Percentiles rank a stretch among this genome's conserved stretches.
Conservation (phyloP, 2,329 filamentous ascomycete genomes). For the Nemania sp. region DNA sequence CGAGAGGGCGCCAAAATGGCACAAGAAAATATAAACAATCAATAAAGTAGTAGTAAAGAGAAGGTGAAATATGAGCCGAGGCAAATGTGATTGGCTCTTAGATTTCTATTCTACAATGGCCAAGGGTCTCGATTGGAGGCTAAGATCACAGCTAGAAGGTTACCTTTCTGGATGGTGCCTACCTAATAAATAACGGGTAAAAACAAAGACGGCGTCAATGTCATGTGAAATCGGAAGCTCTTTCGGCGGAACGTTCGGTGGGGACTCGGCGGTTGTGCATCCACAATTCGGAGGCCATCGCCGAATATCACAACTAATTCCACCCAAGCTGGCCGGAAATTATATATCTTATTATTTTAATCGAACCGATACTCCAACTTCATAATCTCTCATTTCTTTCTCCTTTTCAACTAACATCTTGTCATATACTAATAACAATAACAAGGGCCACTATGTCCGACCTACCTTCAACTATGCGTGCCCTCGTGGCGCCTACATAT, state of each 20-base stretch:
- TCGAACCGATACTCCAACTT: background rate
- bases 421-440: background rate
- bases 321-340: background rate
- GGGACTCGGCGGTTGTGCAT: conserved; percentile 32
- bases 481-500: conserved; percentile 57
- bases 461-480: conserved; percentile 55
- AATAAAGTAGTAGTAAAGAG: too few species aligned
- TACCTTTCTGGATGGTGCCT: background rate
- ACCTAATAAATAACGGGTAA: background rate
- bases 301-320: conserved; percentile 22
- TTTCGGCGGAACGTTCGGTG: conserved; percentile 35
- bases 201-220: background rate
- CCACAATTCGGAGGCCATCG: conserved; percentile 30
- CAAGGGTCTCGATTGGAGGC: background rate
- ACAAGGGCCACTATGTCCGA: conserved; percentile 14
- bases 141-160: background rate
- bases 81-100: too few species aligned
- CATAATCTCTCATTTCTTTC: background rate
- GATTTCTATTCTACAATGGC: background rate
- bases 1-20: background rate
- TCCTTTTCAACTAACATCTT: too few species aligned
- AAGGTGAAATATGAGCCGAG: too few species aligned
- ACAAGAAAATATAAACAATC: background rate
- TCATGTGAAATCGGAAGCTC: conserved; percentile 13
- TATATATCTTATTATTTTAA: background rate